Evolutionary conservation across 2,329 filamentous ascomycete species (phyloP).

Genomic region (Lecanicillium sp.): DNA sequence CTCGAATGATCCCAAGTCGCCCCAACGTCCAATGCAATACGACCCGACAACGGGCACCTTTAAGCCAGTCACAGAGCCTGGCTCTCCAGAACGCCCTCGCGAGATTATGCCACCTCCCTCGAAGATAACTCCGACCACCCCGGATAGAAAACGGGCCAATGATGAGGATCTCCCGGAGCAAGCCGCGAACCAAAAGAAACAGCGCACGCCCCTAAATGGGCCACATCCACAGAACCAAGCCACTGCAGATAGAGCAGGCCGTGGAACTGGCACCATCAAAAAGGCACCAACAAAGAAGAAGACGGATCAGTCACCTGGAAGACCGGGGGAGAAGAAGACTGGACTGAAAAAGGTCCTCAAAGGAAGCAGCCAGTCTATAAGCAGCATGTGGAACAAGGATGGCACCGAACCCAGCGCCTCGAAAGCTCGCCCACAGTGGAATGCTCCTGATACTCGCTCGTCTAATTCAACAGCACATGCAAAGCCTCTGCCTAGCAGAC

Average conservation of each 20-base stretch:
- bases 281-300: constrained; percentile 12
- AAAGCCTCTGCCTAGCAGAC: constrained; percentile 8
- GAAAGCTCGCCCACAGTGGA: constrained; percentile 19
- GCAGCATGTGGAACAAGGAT: constrained; percentile 44
- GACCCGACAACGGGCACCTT: constrained; percentile 7
- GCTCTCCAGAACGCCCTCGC: not conserved
- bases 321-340: constrained; percentile 33
- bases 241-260: constrained; percentile 16
- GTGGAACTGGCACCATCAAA: constrained; percentile 12
- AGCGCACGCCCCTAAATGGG: constrained; percentile 26
- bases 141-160: too few species aligned
- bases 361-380: constrained; percentile 38
- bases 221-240: constrained; percentile 14
- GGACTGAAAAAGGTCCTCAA: constrained; percentile 44
- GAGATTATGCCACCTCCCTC: not conserved
- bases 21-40: constrained; percentile 7
- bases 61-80: not conserved
- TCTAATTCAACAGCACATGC: constrained; percentile 8
- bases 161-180: not conserved
- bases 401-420: constrained; percentile 12
- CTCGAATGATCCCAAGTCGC: constrained; percentile 15
- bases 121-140: not conserved
- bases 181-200: constrained; percentile 39
- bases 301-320: constrained; percentile 10
- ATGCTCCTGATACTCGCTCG: constrained; percentile 10